Base-by-base conservation (phyloP, 2,329 filamentous ascomycete genomes). In the Pseudocercospora pini-densiflorae region DNA sequence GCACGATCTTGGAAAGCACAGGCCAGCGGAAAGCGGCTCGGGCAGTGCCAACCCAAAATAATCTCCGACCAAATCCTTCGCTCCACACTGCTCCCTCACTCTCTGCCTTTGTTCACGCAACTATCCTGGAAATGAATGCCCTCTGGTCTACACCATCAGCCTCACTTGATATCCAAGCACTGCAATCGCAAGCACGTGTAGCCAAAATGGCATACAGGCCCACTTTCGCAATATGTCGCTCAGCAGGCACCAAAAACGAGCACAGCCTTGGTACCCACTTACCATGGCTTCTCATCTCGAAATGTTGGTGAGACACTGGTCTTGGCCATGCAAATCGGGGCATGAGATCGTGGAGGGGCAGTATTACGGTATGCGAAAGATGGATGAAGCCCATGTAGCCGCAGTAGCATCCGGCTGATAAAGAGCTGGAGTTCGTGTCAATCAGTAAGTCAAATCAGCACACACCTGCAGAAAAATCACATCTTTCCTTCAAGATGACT, bases 1-100 rank as follows among this genome's bases (percentile, higher is more conserved):
- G 45, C 45, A 23, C 45, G 45, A 23, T 47, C 45, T 21, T 21
- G n/a, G 31, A 10, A 7, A n/a, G 45, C 45, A 49, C 23, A 21
- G 45, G 8, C 45, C 45, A 49, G n/a, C 45, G n/a, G 45, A n/a
- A 1, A 12, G 14, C 47, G 47, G 47, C 10, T 27, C 47, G 47
- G 47, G 47, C 47, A 51, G 23, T 51, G 47, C 8, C 19, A 51
- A 51, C 47, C 47, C 24, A 51, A 51, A 51, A 51, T 51, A 51
- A 23, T 27, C 47, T 51, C 47, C 47, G 54, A 33, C 19, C 27
- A 31, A 36, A 57, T 57, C 53, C 53, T 33, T 57, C 53, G 53
- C 53, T 57, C 53, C 10, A 36, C 53, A 1, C 31, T n/a, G 14
- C 23, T 29, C 7, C 23, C 29, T 36, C 19, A n/a, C 53, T 19